These are phyloP conservation scores for Stromatinia cepivora DNA, from an alignment of 2,329 filamentous ascomycete genomes.

Conservation along the genomic window DNA sequence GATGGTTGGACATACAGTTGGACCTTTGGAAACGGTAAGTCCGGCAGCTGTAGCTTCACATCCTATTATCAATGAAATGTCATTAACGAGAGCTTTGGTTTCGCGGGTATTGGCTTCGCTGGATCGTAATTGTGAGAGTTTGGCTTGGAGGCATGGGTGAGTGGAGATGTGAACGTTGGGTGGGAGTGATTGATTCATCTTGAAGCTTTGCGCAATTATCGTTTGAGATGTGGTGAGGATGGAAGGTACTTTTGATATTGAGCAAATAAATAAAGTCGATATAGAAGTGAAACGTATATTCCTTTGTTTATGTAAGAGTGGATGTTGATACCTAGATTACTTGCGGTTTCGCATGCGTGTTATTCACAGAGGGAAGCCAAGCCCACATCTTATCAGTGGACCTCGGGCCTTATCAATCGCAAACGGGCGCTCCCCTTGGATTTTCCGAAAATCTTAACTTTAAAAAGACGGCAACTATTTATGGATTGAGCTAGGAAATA, in stretches of 20 bases:
- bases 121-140: slow-evolving; percentile 86
- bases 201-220: slow-evolving; percentile 10
- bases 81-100: slow-evolving; percentile 78
- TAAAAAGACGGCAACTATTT: slow-evolving; percentile 11
- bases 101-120: slow-evolving; percentile 68
- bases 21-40: slow-evolving; percentile 57
- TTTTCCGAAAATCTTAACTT: neutral
- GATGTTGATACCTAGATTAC: neutral
- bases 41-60: slow-evolving; percentile 74
- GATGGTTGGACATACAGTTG: slow-evolving; percentile 54
- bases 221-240: neutral
- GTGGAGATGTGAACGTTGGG: slow-evolving; percentile 73
- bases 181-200: slow-evolving; percentile 47
- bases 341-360: slow-evolving; percentile 13
- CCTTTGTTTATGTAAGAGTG: slow-evolving; percentile 12
- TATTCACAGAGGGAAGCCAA: neutral
- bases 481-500: neutral
- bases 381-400: slow-evolving; percentile 15
- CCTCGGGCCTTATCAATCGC: slow-evolving; percentile 16
- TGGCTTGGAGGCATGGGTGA: slow-evolving; percentile 84
- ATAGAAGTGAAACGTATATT: neutral
- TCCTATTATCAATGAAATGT: slow-evolving; percentile 79
- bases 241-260: neutral
- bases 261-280: neutral
- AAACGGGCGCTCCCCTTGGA: slow-evolving; percentile 13